Evolutionary conservation across 441 rosid genomes (phyloP).

Genomic region (Eruca vesicaria): DNA sequence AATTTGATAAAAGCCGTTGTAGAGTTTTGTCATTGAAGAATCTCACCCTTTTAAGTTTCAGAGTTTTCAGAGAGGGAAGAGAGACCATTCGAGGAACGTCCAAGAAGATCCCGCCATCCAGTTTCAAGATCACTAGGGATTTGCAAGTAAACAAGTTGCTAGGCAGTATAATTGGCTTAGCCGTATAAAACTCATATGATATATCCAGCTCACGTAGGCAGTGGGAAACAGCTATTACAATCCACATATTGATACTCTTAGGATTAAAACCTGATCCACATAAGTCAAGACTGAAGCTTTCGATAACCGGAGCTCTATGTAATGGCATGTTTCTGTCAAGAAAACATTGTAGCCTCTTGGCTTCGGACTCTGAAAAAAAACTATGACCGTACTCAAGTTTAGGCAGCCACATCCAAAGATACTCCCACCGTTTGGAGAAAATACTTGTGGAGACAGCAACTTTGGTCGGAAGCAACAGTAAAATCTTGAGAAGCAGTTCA

Average conservation of each 20-base stretch:
- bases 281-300: not conserved
- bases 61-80: conserved; percentile 13
- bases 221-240: no score
- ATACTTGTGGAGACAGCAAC: not conserved
- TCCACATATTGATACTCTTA: no score
- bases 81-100: conserved; percentile 16
- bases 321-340: no score
- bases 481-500: no score
- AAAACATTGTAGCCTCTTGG: not conserved
- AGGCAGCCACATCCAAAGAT: no score
- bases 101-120: not conserved
- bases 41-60: not conserved
- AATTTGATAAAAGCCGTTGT: conserved; percentile 1
- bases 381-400: not conserved
- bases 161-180: not conserved
- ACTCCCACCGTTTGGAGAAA: not conserved
- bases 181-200: fast-evolving
- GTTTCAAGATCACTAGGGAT: conserved; percentile 5
- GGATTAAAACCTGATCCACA: not conserved
- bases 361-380: not conserved
- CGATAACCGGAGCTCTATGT: no score
- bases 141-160: conserved; percentile 1
- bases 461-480: no score
- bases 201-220: no score
- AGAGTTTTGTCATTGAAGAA: not conserved